Conservation (phyloP, 441 rosid genomes). For the Geranium incanum region DNA sequence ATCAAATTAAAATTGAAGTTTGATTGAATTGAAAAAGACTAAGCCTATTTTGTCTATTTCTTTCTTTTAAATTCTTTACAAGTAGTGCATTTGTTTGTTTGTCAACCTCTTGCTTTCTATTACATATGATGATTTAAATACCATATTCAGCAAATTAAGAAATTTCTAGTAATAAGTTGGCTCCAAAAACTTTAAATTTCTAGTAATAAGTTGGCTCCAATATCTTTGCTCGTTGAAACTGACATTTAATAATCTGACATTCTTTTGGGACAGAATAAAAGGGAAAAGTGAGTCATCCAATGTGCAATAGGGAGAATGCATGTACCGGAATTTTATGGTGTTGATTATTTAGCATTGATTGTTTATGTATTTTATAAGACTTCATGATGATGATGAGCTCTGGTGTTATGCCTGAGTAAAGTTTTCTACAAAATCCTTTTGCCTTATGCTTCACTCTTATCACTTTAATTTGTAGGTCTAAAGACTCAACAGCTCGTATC, state of each 20-base stretch:
- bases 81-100: too few relatives aligned
- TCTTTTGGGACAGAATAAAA: background rate
- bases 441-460: slow-evolving; percentile 10
- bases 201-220: too few relatives aligned
- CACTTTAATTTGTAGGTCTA: slow-evolving; percentile 48
- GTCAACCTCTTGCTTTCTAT: too few relatives aligned
- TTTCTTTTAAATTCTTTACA: background rate
- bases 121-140: too few relatives aligned
- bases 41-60: background rate
- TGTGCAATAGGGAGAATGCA: background rate
- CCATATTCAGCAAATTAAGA: too few relatives aligned
- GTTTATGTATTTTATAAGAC: background rate
- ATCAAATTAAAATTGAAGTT: too few relatives aligned
- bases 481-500: slow-evolving; percentile 95
- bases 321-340: background rate
- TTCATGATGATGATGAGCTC: background rate
- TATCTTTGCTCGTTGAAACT: too few relatives aligned
- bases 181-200: too few relatives aligned
- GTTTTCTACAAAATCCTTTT: background rate
- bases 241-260: background rate
- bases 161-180: too few relatives aligned
- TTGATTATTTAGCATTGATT: background rate
- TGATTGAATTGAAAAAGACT: background rate
- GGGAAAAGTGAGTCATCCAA: slow-evolving; percentile 4
- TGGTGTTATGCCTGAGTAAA: too few relatives aligned